Conservation (phyloP, 495 filamentous ascomycete species). For the Cudoniella acicularis region DNA sequence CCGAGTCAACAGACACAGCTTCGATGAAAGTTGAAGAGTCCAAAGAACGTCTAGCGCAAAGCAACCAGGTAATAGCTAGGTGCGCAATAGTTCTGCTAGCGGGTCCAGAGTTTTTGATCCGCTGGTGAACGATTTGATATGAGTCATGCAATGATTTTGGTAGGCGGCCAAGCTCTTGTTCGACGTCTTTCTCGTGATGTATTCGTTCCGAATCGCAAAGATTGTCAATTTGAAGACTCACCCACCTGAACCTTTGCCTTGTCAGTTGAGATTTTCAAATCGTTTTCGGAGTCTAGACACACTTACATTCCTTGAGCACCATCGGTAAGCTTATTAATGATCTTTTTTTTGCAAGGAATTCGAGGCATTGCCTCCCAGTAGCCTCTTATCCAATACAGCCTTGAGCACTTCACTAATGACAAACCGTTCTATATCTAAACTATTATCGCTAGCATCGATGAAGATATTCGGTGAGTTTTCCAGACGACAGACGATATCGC, state of each 20-base stretch:
- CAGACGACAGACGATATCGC: slow-evolving; percentile 29
- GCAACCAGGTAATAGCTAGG: neutral
- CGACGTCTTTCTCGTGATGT: neutral
- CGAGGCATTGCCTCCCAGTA: neutral
- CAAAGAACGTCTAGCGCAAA: neutral
- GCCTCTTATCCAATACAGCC: slow-evolving; percentile 2
- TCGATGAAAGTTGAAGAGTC: neutral
- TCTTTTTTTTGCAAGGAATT: neutral
- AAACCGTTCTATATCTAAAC: slow-evolving; percentile 27
- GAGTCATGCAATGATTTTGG: slow-evolving; percentile 1
- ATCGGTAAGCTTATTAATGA: neutral
- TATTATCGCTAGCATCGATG: slow-evolving; percentile 31
- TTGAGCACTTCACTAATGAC: slow-evolving; percentile 12
- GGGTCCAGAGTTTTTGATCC: slow-evolving; percentile 1
- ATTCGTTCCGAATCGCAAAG: slow-evolving; percentile 8
- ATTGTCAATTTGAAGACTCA: slow-evolving; percentile 24
- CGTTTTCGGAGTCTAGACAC: neutral
- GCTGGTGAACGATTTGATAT: neutral
- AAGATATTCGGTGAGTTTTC: slow-evolving; percentile 25
- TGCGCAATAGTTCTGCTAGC: neutral
- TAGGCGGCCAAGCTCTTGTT: neutral
- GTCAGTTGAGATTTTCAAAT: neutral
- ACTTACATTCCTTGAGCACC: neutral
- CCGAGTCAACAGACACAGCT: neutral
- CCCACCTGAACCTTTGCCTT: slow-evolving; percentile 29